These are phyloP conservation scores for Quercus engelmannii DNA, from an alignment of 306 rosid genomes.

Conservation along the genomic window DNA sequence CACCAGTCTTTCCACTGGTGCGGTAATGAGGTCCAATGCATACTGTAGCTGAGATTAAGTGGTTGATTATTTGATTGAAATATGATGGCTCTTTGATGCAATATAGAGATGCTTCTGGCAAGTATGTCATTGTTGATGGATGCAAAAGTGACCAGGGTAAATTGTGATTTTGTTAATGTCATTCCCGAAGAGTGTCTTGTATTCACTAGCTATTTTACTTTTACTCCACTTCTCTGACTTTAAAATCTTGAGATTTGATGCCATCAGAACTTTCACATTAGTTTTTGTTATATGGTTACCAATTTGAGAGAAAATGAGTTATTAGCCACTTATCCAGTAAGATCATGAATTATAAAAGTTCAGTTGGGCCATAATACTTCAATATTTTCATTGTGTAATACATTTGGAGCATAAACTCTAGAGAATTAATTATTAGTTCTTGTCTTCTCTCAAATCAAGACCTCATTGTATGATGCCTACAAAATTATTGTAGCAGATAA, in stretches of 20 bases:
- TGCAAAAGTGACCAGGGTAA: not conserved
- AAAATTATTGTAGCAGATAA: conserved; percentile 29
- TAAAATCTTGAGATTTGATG: not conserved
- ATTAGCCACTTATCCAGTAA: not conserved
- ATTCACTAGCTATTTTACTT: not conserved
- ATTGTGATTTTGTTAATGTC: not conserved
- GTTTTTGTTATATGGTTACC: not conserved
- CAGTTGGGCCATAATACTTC: not conserved
- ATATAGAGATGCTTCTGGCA: not conserved
- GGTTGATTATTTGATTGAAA: not conserved
- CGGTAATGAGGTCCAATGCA: not conserved
- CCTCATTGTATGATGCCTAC: conserved; percentile 5
- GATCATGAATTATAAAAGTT: not conserved
- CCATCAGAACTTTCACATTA: not conserved
- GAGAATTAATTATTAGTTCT: not conserved
- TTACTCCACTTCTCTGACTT: not conserved
- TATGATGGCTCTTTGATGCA: not conserved
- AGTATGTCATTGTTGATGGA: not conserved
- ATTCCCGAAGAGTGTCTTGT: not conserved
- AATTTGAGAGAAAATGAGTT: not conserved
- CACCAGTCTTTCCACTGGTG: not conserved
- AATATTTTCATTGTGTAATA: not conserved
- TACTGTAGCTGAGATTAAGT: not conserved
- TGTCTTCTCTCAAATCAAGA: not conserved
- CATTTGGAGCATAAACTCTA: not conserved